A percentile compares a stretch with the other conserved stretches of the same genome.
These are phyloP conservation scores for Tuber microsphaerosporum DNA, from an alignment of 495 filamentous ascomycete genomes.

Conservation along the genomic window DNA sequence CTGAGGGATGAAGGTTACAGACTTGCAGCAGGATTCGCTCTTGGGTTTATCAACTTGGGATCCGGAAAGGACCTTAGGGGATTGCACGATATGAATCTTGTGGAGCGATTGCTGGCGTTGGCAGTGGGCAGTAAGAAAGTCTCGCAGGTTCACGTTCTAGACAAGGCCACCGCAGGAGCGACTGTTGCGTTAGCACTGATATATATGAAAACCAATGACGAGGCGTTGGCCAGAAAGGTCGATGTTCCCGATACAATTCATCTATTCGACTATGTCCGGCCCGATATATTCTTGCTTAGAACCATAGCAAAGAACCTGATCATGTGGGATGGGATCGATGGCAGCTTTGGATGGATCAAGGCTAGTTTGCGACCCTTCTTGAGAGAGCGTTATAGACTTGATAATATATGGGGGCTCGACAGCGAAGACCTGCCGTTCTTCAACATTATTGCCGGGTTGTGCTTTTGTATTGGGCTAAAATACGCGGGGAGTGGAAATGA, in stretches of 20 bases:
- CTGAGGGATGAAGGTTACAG: constrained; percentile 90
- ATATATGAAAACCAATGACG: constrained; percentile 94
- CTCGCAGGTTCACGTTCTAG: constrained; percentile 79
- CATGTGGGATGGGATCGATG: constrained; percentile 77
- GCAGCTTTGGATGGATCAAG: constrained; percentile 65
- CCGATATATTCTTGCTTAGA: constrained; percentile 83
- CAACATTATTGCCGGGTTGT: constrained; percentile 83
- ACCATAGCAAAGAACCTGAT: constrained; percentile 89
- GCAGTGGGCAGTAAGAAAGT: constrained; percentile 83
- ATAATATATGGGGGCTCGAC: constrained; percentile 50
- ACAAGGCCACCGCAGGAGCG: constrained; percentile 83
- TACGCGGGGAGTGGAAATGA: constrained; percentile 75
- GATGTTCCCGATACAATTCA: constrained; percentile 82
- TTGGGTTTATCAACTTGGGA: constrained; percentile 90
- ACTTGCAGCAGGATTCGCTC: constrained; percentile 83
- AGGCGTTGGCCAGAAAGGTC: constrained; percentile 80
- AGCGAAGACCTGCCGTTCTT: constrained; percentile 84
- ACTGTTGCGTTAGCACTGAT: constrained; percentile 86
- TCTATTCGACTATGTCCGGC: constrained; percentile 90
- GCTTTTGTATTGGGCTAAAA: constrained; percentile 73
- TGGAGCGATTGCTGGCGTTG: constrained; percentile 75
- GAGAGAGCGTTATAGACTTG: constrained; percentile 45
- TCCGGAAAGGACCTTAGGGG: constrained; percentile 82
- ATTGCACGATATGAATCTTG: constrained; percentile 86
- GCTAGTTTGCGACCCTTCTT: constrained; percentile 56